A percentile compares a stretch with the other conserved stretches of the same genome.
These are phyloP conservation scores for Neurospora sp. DNA, from an alignment of 495 filamentous ascomycete genomes.

Conservation along the genomic window DNA sequence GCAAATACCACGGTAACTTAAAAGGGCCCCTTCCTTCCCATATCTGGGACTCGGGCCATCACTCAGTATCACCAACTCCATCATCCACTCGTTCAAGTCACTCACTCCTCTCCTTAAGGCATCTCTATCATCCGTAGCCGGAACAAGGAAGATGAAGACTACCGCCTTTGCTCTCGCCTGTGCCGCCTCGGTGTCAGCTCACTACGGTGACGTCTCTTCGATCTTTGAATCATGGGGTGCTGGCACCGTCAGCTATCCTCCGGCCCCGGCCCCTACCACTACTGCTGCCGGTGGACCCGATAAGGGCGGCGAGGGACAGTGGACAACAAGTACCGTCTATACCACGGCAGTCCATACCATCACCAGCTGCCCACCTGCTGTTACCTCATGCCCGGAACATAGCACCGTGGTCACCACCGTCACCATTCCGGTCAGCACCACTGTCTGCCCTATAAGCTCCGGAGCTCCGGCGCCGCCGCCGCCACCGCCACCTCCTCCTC, in stretches of 20 bases:
- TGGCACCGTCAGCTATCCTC: slow-evolving; percentile 1
- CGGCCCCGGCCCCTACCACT: slow-evolving; percentile 6
- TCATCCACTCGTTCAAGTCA: slow-evolving; percentile 19
- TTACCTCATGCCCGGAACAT: slow-evolving; percentile 19
- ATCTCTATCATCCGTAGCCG: not conserved
- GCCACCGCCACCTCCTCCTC: slow-evolving; percentile 6
- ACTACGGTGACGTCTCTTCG: slow-evolving; percentile 1
- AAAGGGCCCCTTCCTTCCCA: not conserved
- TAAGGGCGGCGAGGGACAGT: slow-evolving; percentile 6
- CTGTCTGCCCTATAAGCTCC: slow-evolving; percentile 24
- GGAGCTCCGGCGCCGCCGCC: slow-evolving; percentile 2
- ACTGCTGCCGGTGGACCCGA: not conserved
- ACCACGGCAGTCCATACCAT: slow-evolving; percentile 19
- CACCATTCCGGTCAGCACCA: slow-evolving; percentile 23
- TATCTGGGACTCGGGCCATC: not conserved
- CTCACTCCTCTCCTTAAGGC: slow-evolving; percentile 5
- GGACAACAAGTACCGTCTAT: slow-evolving; percentile 27
- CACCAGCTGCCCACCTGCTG: slow-evolving; percentile 15
- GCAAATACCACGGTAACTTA: not conserved
- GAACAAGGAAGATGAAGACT: slow-evolving; percentile 17
- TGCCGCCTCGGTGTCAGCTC: slow-evolving; percentile 16
- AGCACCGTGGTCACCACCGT: slow-evolving; percentile 28
- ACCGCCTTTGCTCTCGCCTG: slow-evolving; percentile 16
- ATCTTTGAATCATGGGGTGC: not conserved
- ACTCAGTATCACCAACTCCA: slow-evolving; percentile 12